These are phyloP conservation scores for Metarhizium guizhouense DNA, from an alignment of 2,329 filamentous ascomycete species.

Conservation along the genomic window DNA sequence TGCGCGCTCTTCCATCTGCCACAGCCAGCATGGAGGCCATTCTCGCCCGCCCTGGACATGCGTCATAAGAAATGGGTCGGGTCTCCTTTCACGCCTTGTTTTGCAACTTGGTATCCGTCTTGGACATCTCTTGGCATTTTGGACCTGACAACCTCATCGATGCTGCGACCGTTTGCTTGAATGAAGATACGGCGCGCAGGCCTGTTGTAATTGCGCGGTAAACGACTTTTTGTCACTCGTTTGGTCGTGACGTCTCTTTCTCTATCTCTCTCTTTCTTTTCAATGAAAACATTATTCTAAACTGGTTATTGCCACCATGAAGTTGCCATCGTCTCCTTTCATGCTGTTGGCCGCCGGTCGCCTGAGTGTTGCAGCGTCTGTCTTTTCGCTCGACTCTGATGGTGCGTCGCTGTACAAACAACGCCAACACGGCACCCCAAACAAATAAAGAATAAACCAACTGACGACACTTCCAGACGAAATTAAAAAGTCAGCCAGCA, in stretches of 20 bases:
- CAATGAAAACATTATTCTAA: no score
- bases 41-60: neutral
- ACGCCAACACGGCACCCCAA: neutral
- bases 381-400: neutral
- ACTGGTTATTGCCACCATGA: neutral
- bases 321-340: neutral
- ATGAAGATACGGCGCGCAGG: neutral
- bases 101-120: no score
- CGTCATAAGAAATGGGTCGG: neutral
- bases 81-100: neutral
- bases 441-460: neutral
- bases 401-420: neutral
- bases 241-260: neutral
- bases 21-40: neutral
- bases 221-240: neutral
- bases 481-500: constrained; percentile 5
- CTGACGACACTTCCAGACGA: constrained; percentile 1
- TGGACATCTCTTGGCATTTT: neutral
- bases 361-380: neutral
- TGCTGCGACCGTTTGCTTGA: neutral
- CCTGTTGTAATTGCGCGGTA: neutral
- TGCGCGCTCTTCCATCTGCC: neutral
- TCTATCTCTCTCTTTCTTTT: no score
- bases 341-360: neutral
- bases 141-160: neutral